These are phyloP conservation scores for Entoloma clypeatum DNA, from an alignment of 1,284 basidiomycete genomes.

Conservation along the genomic window DNA sequence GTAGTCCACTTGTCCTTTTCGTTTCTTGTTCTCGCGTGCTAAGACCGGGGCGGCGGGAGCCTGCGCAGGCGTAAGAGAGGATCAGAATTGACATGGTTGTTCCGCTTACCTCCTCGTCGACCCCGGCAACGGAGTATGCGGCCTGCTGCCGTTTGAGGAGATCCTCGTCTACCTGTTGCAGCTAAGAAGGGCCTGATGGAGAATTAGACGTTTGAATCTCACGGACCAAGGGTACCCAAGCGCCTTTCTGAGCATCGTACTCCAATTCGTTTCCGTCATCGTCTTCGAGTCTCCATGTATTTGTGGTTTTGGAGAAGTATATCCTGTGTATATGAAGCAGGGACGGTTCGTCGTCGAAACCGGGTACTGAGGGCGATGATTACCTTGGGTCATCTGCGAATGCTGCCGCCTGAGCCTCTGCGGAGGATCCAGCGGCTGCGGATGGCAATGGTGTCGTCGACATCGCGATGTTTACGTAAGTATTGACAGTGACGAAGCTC, in stretches of 20 bases:
- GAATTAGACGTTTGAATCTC: neutral
- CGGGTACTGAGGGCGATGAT: slow-evolving; percentile 9
- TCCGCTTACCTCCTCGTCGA: slow-evolving; percentile 81
- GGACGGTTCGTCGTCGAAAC: neutral
- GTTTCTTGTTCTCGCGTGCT: slow-evolving; percentile 76
- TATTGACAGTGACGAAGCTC: slow-evolving; percentile 22
- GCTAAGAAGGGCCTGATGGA: slow-evolving; percentile 15
- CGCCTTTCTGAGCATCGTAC: slow-evolving; percentile 71
- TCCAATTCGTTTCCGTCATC: slow-evolving; percentile 88
- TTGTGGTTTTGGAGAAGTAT: slow-evolving; percentile 72
- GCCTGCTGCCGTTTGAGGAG: slow-evolving; percentile 84
- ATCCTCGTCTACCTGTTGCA: slow-evolving; percentile 70
- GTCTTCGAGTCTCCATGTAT: slow-evolving; percentile 87
- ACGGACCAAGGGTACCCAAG: slow-evolving; percentile 82
- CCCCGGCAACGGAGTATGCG: slow-evolving; percentile 85
- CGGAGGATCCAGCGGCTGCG: slow-evolving; percentile 46
- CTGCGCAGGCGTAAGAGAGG: slow-evolving; percentile 38
- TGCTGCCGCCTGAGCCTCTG: slow-evolving; percentile 53
- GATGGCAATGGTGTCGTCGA: slow-evolving; percentile 43
- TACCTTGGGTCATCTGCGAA: slow-evolving; percentile 75
- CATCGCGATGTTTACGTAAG: slow-evolving; percentile 35
- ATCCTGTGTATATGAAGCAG: slow-evolving; percentile 37
- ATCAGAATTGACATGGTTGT: slow-evolving; percentile 18
- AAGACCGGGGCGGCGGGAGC: slow-evolving; percentile 81
- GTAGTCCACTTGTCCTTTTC: slow-evolving; percentile 75